A percentile compares a stretch with the other conserved stretches of the same genome.
These are phyloP conservation scores for Solanum pimpinellifolium DNA, from an alignment of 257 asterid genomes.

Conservation along the genomic window DNA sequence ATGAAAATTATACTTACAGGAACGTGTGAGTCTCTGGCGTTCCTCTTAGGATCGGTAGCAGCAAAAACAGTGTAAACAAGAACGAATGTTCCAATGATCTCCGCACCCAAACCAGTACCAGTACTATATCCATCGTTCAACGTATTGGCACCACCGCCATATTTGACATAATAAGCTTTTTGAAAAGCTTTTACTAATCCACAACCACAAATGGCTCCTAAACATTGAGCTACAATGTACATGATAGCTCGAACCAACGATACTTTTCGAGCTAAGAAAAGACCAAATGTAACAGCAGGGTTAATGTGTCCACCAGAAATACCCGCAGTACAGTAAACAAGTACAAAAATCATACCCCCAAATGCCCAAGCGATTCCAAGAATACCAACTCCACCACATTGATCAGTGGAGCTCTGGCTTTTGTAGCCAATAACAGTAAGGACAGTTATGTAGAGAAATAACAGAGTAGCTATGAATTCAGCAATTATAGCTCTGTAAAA, in stretches of 20 bases:
- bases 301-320: constrained; percentile 77
- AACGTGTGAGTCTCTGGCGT: constrained; percentile 67
- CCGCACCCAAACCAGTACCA: constrained; percentile 67
- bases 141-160: constrained; percentile 59
- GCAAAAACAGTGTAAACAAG: constrained; percentile 71
- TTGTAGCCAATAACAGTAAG: constrained; percentile 69
- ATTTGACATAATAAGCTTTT: constrained; percentile 21
- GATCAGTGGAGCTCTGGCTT: constrained; percentile 30
- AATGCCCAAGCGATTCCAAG: constrained; percentile 85
- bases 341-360: constrained; percentile 76
- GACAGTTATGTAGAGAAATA: constrained; percentile 58
- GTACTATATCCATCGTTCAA: constrained; percentile 36
- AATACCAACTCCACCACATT: constrained; percentile 74
- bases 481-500: constrained; percentile 64
- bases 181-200: constrained; percentile 70
- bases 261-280: constrained; percentile 54
- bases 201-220: constrained; percentile 66
- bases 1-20: constrained; percentile 29
- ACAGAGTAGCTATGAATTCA: constrained; percentile 55
- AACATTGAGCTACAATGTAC: constrained; percentile 63
- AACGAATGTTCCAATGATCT: constrained; percentile 61
- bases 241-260: constrained; percentile 42
- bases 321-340: constrained; percentile 81
- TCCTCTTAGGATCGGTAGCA: constrained; percentile 69
- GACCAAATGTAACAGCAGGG: constrained; percentile 64